These are phyloP conservation scores for Jacaranda mimosifolia DNA, from an alignment of 257 asterid species.

Conservation along the genomic window DNA sequence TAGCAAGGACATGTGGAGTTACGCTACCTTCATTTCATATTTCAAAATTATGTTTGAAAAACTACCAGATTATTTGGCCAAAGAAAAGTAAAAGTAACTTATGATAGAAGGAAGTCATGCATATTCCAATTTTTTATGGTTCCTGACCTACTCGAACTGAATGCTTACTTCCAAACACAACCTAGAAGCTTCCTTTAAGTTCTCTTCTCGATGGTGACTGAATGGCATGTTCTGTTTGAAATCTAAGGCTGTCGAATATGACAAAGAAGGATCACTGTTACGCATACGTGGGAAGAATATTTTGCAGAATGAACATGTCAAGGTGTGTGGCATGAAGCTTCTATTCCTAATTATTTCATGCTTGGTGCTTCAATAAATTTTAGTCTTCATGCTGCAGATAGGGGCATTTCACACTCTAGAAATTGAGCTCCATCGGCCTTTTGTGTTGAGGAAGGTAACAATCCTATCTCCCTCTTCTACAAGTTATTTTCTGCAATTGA, in stretches of 20 bases:
- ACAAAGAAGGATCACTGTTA: constrained; percentile 90
- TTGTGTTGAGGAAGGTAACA: constrained; percentile 85
- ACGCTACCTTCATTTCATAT: too few relatives aligned
- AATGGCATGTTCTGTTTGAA: constrained; percentile 17
- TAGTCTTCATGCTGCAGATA: constrained; percentile 61
- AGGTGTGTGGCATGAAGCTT: constrained; percentile 59
- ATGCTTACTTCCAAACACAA: neutral
- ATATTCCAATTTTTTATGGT: too few relatives aligned
- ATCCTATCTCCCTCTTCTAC: neutral
- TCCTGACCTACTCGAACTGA: too few relatives aligned
- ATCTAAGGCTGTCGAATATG: constrained; percentile 79
- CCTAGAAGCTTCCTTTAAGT: constrained; percentile 1
- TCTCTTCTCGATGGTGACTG: neutral
- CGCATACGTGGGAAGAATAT: constrained; percentile 95
- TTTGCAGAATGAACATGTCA: constrained; percentile 91
- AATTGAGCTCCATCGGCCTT: constrained; percentile 87
- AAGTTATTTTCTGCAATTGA: neutral
- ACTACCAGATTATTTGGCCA: too few relatives aligned
- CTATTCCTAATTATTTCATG: constrained; percentile 7
- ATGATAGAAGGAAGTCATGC: too few relatives aligned
- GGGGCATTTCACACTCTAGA: constrained; percentile 99
- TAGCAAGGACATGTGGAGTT: too few relatives aligned
- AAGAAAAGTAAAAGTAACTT: too few relatives aligned
- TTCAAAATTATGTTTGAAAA: too few relatives aligned
- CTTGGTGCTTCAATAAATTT: constrained; percentile 30